A percentile compares a stretch with the other conserved stretches of the same genome.
phyloP scores from a whole-genome alignment of 345 rosid species.

The Sonneratia alba region DNA sequence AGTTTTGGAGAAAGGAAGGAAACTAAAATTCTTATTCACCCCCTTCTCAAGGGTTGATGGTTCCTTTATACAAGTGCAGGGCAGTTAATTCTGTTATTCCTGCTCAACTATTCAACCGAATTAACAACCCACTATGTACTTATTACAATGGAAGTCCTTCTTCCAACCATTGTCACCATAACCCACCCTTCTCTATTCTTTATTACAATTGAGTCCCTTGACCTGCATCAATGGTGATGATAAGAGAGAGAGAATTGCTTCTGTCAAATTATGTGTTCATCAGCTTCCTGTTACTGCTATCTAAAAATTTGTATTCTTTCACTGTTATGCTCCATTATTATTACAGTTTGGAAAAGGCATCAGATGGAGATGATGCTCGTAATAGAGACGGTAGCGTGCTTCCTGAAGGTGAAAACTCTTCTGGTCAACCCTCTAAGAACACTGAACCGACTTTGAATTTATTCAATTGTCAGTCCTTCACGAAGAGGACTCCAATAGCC shows the following conservation, averaged over 20 bases:
- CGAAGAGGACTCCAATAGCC: constrained; percentile 46
- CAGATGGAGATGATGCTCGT: constrained; percentile 24
- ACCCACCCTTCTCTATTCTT: no score
- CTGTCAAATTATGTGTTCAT: background rate
- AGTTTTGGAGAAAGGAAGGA: no score
- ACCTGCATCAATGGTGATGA: no score
- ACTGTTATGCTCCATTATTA: constrained; percentile 4
- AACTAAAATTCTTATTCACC: no score
- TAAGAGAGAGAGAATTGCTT: background rate
- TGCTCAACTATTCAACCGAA: no score
- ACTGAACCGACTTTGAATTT: constrained; percentile 12
- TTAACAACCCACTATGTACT: no score
- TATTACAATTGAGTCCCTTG: no score
- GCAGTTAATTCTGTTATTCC: no score
- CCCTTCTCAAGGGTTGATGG: no score
- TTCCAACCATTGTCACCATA: no score
- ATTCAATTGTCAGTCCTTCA: constrained; percentile 59
- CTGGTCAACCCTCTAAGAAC: constrained; percentile 10
- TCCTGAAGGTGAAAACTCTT: constrained; percentile 27
- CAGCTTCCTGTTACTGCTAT: background rate
- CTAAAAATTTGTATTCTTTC: background rate
- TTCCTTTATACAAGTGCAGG: no score
- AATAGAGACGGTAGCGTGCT: constrained; percentile 26
- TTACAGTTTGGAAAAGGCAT: constrained; percentile 30
- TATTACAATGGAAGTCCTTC: no score